Evolutionary conservation across 2,329 filamentous ascomycete genomes (phyloP), one percentile per base, ranked within the genome.

Genomic region (Hawksworthiomyces lignivorus): DNA sequence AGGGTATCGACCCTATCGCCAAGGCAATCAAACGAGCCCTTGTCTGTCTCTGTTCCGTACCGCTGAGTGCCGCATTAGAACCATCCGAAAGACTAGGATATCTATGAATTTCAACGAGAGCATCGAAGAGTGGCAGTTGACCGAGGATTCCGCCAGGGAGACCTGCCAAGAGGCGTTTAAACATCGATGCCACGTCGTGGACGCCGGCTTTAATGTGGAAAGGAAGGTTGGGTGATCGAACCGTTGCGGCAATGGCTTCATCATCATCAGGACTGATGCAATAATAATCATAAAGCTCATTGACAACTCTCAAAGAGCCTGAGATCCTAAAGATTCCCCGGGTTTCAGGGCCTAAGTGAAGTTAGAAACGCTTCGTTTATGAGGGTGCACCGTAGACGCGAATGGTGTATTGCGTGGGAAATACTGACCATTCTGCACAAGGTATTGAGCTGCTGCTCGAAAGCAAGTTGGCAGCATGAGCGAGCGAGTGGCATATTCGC

Each of bases 101-200:
- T 15, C 66, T 72, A 44, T 79, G 68, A 14, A 84, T 77, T 10
- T 73, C 72, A 9, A 82, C 70, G 11, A 85, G 55, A 0, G 75
- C 71, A 46, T 83, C 76, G 41, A 84, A 82, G 1, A 83, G 56
- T 2, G 66, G 56, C 12, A 82, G 52, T 1, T 77, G 80, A 4
- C 81, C 81, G 1, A 85, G 61, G 30, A 85, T 77, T 0, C 81
- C 81, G 0, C 80, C 80, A 0, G 80, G 79, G 0, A 85, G 56
- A 1, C 74, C 73, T 0, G 71, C 68, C 1, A 85, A 62, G n/a
- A 85, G 64, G 11, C 69, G 72, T 52, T 84, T 84, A 59, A 85
- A 83, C 0, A 75, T 69, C 2, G 77, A 80, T 3, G 80, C 80
- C 22, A 84, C 73, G 58, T 84, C 81, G 47, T 84, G 77, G 4